Conservation (phyloP, 768 basidiomycete species). For the Scleroderma bovista region DNA sequence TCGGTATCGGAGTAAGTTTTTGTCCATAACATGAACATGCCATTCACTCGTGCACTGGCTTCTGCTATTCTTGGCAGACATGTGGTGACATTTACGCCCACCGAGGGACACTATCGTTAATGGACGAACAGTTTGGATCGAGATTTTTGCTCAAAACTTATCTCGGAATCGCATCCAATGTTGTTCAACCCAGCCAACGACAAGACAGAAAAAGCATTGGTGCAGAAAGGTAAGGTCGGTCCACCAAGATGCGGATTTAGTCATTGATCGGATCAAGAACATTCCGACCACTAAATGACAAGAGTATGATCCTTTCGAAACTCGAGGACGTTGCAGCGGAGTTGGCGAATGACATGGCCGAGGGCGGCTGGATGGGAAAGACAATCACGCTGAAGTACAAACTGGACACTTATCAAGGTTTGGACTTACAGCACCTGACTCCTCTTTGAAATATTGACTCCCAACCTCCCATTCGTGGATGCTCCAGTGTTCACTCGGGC, state of each 20-base stretch:
- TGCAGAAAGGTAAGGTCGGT: slow-evolving; percentile 60
- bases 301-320: slow-evolving; percentile 63
- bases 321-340: slow-evolving; percentile 78
- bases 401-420: slow-evolving; percentile 83
- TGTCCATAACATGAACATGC: no score
- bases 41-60: background rate
- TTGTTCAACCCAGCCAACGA: slow-evolving; percentile 67
- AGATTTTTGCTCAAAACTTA: slow-evolving; percentile 70
- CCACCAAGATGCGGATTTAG: background rate
- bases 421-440: background rate
- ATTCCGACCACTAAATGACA: slow-evolving; percentile 63
- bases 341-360: slow-evolving; percentile 73
- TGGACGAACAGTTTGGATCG: slow-evolving; percentile 87
- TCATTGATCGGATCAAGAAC: slow-evolving; percentile 45
- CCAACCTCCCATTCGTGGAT: slow-evolving; percentile 5
- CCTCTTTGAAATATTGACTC: no score
- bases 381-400: slow-evolving; percentile 94
- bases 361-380: slow-evolving; percentile 78
- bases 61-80: slow-evolving; percentile 39
- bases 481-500: slow-evolving; percentile 74
- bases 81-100: slow-evolving; percentile 86
- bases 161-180: slow-evolving; percentile 83
- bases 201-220: slow-evolving; percentile 92
- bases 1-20: slow-evolving; percentile 70
- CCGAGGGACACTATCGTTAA: slow-evolving; percentile 65